A percentile compares a stretch with the other conserved stretches of the same genome.
These are phyloP conservation scores for Sclerotinia borealis DNA, from an alignment of 2,329 filamentous ascomycete species.

Conservation along the genomic window DNA sequence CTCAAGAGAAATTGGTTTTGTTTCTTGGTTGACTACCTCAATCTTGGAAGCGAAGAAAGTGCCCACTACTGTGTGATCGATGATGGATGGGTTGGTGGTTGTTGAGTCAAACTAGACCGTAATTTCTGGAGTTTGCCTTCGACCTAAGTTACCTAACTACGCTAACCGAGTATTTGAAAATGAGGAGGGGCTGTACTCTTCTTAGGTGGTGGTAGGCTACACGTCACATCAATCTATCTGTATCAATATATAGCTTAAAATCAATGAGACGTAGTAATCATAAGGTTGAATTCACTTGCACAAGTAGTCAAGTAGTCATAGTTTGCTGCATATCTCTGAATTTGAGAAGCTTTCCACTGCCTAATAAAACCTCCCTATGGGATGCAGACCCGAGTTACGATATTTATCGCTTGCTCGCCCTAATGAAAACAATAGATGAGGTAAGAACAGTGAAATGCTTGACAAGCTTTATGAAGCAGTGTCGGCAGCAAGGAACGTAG, in stretches of 20 bases:
- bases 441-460: constrained; percentile 1
- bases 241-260: not conserved
- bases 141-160: not conserved
- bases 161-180: not conserved
- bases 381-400: constrained; percentile 6
- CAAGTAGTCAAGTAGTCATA: not conserved
- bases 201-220: not conserved
- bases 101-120: not conserved
- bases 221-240: too few species aligned
- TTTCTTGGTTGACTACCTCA: not conserved
- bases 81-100: too few species aligned
- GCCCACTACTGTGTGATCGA: too few species aligned
- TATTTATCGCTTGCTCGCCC: not conserved
- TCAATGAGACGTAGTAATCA: not conserved
- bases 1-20: not conserved
- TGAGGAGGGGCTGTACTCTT: not conserved
- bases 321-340: constrained; percentile 25
- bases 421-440: constrained; percentile 1
- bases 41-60: not conserved
- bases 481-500: constrained; percentile 19
- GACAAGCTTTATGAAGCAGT: constrained; percentile 9
- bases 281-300: constrained; percentile 1
- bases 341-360: constrained; percentile 23
- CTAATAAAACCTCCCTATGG: constrained; percentile 5
- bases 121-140: not conserved